Percentiles rank a stretch among this genome's conserved stretches.
Conservation (phyloP, 768 basidiomycete genomes). For the Antrodiella citrinella region DNA sequence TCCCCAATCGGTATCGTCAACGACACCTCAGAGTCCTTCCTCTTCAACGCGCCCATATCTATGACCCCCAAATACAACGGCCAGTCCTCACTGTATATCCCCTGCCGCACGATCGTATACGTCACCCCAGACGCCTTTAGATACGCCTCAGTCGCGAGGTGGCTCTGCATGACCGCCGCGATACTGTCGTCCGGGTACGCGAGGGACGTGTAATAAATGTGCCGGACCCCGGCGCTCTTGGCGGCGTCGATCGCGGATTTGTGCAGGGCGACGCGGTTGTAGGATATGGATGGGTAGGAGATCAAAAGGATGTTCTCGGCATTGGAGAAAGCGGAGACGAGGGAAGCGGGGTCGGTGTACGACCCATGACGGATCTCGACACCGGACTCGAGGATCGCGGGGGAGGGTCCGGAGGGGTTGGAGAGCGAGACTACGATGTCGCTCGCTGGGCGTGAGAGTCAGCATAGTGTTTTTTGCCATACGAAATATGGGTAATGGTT, state of each 20-base stretch:
- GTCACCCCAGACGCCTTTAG: constrained; percentile 24
- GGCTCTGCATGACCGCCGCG: constrained; percentile 26
- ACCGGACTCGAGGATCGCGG: constrained; percentile 14
- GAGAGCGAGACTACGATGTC: constrained; percentile 25
- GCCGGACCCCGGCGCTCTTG: constrained; percentile 12
- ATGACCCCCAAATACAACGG: constrained; percentile 24
- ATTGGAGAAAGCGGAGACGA: constrained; percentile 25
- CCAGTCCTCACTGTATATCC: constrained; percentile 27
- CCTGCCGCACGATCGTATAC: constrained; percentile 28
- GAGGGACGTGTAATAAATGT: constrained; percentile 29
- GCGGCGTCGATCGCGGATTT: constrained; percentile 29
- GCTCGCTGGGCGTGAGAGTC: no score
- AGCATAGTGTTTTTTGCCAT: no score
- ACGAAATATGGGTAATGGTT: no score
- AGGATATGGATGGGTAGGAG: constrained; percentile 26
- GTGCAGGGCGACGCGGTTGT: constrained; percentile 23
- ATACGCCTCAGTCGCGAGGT: constrained; percentile 25
- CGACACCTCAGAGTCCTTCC: constrained; percentile 18
- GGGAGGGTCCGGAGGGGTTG: constrained; percentile 22
- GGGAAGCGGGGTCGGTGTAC: constrained; percentile 22
- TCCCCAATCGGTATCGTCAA: constrained; percentile 24
- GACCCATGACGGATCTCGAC: constrained; percentile 24
- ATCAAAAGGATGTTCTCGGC: constrained; percentile 27
- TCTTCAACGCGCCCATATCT: constrained; percentile 14
- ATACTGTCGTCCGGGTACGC: constrained; percentile 22